Evolutionary conservation across 805 yeast genomes (phyloP), one percentile per base, ranked within the genome.

Genomic region (Middelhovenomyces tepae): DNA sequence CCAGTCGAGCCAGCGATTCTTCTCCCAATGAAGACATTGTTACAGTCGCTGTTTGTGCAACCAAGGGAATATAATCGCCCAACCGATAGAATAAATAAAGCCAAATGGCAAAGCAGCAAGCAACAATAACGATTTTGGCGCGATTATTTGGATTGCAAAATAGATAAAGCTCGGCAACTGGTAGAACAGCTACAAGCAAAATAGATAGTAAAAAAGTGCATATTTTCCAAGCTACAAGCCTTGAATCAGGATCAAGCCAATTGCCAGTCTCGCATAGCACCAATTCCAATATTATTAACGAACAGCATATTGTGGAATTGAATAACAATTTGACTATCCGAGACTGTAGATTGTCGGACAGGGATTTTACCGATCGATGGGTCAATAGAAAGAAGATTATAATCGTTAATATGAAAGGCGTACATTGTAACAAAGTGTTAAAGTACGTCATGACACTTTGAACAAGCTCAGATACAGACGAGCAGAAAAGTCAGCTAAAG

Each of bases 261-360:
- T 37, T 40, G 25, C 43, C 37, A 19, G 62, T 55, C 35, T 61
- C 67, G 40, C 64, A 60, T 23, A 62, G 45, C 7, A 57, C 62
- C 24, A 61, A 53, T 41, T 55, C 54, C 20, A 53, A 48, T 6
- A 59, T 38, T n/a, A 53, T 48, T 4, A 42, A 22, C 7, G 53
- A 34, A 10, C 37, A 19, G 10, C 43, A 28, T 7, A 46, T 29
- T 2, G 54, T 40, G 9, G 34, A 13, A 30, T 34, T 37, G 20
- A 40, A 43, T 21, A 33, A 7, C 13, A 26, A 6, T 5, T 18
- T 8, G 19, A 26, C 29, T 15, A 20, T 18, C 19, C 7, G 8
- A 9, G 19, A 15, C n/a, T n/a, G n/a, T n/a, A n/a, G n/a, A n/a
- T n/a, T n/a, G n/a, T n/a, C n/a, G n/a, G n/a, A n/a, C n/a, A n/a